A percentile compares a stretch with the other conserved stretches of the same genome.
phyloP scores from a whole-genome alignment of 768 basidiomycete genomes.

The Russula olivacea region DNA sequence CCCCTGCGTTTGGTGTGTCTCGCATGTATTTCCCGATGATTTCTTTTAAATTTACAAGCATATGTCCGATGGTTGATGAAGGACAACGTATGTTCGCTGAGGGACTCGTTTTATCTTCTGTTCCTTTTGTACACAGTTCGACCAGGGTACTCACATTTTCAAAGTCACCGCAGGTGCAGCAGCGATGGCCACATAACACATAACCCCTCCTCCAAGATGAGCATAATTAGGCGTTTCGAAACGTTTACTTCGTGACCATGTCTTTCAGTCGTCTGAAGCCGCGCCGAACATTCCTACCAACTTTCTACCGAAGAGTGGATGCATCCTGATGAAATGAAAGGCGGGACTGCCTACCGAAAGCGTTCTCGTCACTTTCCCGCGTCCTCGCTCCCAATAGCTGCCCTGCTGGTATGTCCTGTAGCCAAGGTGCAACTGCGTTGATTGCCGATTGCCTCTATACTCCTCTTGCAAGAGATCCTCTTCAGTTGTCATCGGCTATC shows the following conservation, averaged over 20 bases:
- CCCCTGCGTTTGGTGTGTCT: not conserved
- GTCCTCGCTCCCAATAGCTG: not conserved
- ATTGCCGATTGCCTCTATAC: conserved; percentile 20
- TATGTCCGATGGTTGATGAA: conserved; percentile 26
- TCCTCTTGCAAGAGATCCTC: conserved; percentile 25
- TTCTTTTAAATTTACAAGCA: conserved; percentile 24
- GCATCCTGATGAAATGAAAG: conserved; percentile 1
- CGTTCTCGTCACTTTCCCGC: conserved; percentile 4
- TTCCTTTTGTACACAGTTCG: not conserved
- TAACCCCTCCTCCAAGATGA: not conserved
- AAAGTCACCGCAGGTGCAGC: conserved; percentile 2
- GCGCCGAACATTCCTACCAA: conserved; percentile 13
- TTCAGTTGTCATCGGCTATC: conserved; percentile 24
- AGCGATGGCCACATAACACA: not conserved
- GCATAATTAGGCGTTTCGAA: not conserved
- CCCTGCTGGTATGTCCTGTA: not conserved
- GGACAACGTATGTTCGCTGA: conserved; percentile 28
- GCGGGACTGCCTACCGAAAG: conserved; percentile 4
- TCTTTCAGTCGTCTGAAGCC: conserved; percentile 19
- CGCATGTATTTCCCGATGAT: conserved; percentile 21
- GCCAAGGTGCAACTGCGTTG: conserved; percentile 19
- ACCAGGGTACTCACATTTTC: conserved; percentile 5
- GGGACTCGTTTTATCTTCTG: conserved; percentile 2
- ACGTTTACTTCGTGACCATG: conserved; percentile 16
- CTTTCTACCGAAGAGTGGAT: conserved; percentile 15